Evolutionary conservation across 345 rosid species (phyloP), one percentile per base, ranked within the genome.

Genomic region (Clarkia xantiana): DNA sequence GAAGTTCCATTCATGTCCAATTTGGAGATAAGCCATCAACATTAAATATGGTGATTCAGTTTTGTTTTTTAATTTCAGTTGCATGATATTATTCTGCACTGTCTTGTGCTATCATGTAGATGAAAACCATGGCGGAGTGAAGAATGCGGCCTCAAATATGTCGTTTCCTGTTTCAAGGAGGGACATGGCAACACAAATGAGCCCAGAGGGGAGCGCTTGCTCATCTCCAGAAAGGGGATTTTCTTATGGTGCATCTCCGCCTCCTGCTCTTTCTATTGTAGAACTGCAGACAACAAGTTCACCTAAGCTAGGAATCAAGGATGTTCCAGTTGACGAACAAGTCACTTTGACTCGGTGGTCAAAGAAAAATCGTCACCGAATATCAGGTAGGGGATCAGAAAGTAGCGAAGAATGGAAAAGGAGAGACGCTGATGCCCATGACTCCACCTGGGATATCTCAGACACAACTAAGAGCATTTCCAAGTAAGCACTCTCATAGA

Each of bases 141-240:
- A 71, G 68, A 83, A 86, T 79, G 76, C 74, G 29, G 80, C 75
- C 38, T 64, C 67, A n/a, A 74, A 79, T 68, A 57, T 83, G 51
- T 71, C 76, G 40, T 67, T 64, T 42, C 76, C 71, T 65, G 74
- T 71, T 49, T 86, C 98, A 56, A 79, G 85, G 71, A 83, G 98
- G 71, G 98, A 91, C 67, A 84, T 83, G 86, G 96, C 96, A 3
- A 91, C 98, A 10, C 96, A 86, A 58, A 91, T 91, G 98, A 86
- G 98, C 45, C 98, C 89, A 13, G 81, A 72, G 45, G 79, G 80
- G 49, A 78, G 93, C 67, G 68, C 64, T 36, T 62, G 61, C 42
- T 78, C 81, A 10, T 81, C 89, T 34, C 83, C 94, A 25, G 67
- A 62, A 59, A 67, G 71, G 58, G 62, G 79, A 53, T 53, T 51